Base-by-base conservation (phyloP, 306 rosid species). In the Lagenaria siceraria region DNA sequence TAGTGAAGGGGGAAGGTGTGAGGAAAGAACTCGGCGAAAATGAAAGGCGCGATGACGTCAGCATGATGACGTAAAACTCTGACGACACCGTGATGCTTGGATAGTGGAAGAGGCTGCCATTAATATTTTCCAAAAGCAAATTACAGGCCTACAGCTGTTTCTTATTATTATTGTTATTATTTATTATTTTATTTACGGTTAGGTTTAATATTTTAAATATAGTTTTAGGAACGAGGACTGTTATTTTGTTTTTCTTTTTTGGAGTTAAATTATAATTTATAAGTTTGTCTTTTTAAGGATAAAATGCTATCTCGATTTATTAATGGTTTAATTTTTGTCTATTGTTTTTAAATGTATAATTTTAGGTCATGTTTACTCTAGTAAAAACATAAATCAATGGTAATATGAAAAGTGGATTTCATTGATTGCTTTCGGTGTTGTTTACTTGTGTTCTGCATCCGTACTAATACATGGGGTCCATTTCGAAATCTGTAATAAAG, bases 61-160 rank as follows among this genome's bases (percentile, higher is more conserved):
- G 8, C 19, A 6, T 12, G 7, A 9, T 62, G 43, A 62, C 43
- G 69, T 62, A 12, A 15, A 1, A 1, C 0, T 0, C 0, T 62
- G 14, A 15, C 12, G 69, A 0, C 13, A 31, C 1, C 2, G 0
- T 62, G 43, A 62, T 61, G 42, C 63, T 29, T 31, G 4, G 69
- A 7, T 62, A 62, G 69, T 62, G 69, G 69, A 62, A 62, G 69
- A 62, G 69, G 42, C 69, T 62, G 69, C 69, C 42, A 62, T 62
- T 31, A 29, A 60, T 62, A 62, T 27, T 62, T 62, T 29, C 21
- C 1, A 61, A 31, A 15, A 17, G 12, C 43, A 62, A 60, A 29
- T 31, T 17, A 31, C 22, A 31, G 22, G 22, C 22, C 29, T 62
- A 62, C 69, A 62, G 69, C 69, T 62, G 69, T 60, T 27, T 10